These are phyloP conservation scores for Claviceps purpurea DNA, from an alignment of 2,329 filamentous ascomycete species.

Conservation along the genomic window DNA sequence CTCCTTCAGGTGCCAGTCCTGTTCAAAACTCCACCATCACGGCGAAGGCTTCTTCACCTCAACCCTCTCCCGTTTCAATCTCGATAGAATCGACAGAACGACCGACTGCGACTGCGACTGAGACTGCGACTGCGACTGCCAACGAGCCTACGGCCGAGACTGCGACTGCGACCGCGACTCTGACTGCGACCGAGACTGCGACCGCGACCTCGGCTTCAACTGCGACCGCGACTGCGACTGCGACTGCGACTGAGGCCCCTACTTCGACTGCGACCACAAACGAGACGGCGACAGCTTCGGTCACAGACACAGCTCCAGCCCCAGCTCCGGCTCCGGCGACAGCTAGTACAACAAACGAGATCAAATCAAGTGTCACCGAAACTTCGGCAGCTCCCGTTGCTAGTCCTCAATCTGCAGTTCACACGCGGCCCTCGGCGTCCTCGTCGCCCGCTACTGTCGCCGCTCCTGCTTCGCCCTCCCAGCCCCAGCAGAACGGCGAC, in stretches of 20 bases:
- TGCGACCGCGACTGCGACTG: not conserved
- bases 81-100: not conserved
- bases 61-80: conserved; percentile 1
- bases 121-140: not conserved
- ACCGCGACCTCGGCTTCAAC: not conserved
- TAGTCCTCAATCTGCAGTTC: conserved; percentile 2
- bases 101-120: not conserved
- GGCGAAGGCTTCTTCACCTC: conserved; percentile 1
- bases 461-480: conserved; percentile 6
- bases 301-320: not conserved
- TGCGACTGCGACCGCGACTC: not conserved
- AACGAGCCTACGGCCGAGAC: not conserved
- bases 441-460: conserved; percentile 6
- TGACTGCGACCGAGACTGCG: not conserved
- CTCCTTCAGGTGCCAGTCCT: conserved; percentile 2
- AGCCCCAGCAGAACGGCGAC: conserved; percentile 19
- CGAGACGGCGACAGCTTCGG: not conserved
- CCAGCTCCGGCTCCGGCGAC: not conserved
- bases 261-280: not conserved
- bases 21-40: conserved; percentile 1
- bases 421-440: conserved; percentile 6
- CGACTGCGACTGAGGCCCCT: not conserved
- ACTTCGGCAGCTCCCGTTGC: not conserved
- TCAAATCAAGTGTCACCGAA: not conserved
- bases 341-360: not conserved